Evolutionary conservation across 2,329 filamentous ascomycete species (phyloP).

Genomic region (Aureobasidium sp.): DNA sequence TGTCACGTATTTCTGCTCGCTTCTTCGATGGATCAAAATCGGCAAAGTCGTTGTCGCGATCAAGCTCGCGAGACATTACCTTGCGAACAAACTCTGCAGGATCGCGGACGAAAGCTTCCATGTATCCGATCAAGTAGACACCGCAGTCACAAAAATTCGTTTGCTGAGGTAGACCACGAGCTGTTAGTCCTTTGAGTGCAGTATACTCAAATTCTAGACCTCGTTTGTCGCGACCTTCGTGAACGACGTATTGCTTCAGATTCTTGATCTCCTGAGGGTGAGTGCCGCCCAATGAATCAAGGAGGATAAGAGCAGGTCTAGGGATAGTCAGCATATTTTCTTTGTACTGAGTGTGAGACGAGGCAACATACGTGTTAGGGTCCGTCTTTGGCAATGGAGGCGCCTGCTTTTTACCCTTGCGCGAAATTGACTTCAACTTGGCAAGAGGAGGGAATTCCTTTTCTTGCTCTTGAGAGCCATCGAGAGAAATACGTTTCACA

Average conservation of each 20-base stretch:
- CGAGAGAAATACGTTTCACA: neutral
- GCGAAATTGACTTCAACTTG: neutral
- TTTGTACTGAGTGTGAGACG: neutral
- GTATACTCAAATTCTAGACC: constrained; percentile 37
- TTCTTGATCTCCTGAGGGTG: constrained; percentile 58
- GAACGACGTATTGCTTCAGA: constrained; percentile 67
- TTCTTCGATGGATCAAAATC: constrained; percentile 47
- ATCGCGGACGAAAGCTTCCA: constrained; percentile 69
- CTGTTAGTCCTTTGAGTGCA: constrained; percentile 54
- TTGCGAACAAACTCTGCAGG: constrained; percentile 62
- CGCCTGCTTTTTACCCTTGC: constrained; percentile 13
- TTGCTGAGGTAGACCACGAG: constrained; percentile 68
- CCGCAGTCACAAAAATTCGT: constrained; percentile 85
- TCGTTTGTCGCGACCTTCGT: constrained; percentile 62
- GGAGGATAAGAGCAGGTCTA: constrained; percentile 64
- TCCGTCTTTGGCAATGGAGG: constrained; percentile 24
- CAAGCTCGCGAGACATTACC: constrained; percentile 59
- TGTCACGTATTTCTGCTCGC: constrained; percentile 55
- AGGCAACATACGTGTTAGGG: constrained; percentile 19
- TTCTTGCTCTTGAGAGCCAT: neutral
- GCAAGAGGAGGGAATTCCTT: neutral
- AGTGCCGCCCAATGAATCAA: constrained; percentile 69
- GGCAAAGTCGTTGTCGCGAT: constrained; percentile 47
- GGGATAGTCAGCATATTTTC: constrained; percentile 29
- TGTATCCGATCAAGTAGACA: constrained; percentile 74